phyloP scores from a whole-genome alignment of 345 rosid genomes.

The Erodium maritimum region DNA sequence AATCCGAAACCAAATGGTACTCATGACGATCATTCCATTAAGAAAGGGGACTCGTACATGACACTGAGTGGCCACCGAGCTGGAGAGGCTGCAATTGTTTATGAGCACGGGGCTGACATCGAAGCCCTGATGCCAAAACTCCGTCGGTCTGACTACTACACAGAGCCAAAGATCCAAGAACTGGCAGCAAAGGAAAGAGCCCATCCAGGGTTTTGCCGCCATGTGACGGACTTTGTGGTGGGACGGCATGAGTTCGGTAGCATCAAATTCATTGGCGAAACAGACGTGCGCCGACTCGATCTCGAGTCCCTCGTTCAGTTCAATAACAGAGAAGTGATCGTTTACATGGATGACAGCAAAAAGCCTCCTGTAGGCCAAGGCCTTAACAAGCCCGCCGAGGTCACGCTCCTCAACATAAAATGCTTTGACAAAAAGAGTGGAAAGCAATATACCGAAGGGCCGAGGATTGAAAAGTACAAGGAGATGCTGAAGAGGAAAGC shows the following conservation, averaged over 20 bases:
- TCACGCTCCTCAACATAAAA: constrained; percentile 74
- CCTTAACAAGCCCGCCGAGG: constrained; percentile 71
- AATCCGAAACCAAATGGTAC: constrained; percentile 34
- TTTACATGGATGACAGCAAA: constrained; percentile 26
- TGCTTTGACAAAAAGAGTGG: constrained; percentile 62
- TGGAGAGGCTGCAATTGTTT: constrained; percentile 26
- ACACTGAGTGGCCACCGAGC: constrained; percentile 23
- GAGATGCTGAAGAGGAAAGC: constrained; percentile 69
- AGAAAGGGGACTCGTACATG: constrained; percentile 31
- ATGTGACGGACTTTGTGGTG: constrained; percentile 24
- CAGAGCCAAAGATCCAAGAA: constrained; percentile 29
- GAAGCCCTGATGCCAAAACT: constrained; percentile 37
- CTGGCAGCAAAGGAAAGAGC: constrained; percentile 34
- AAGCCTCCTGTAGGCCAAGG: constrained; percentile 83
- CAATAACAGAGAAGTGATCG: constrained; percentile 29
- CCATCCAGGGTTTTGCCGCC: constrained; percentile 25
- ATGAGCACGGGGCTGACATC: constrained; percentile 33
- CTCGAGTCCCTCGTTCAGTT: constrained; percentile 28
- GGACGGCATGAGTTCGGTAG: constrained; percentile 35
- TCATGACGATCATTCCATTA: constrained; percentile 25
- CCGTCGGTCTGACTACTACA: constrained; percentile 24
- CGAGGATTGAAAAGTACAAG: constrained; percentile 47
- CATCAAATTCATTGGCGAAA: constrained; percentile 28
- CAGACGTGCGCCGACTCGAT: constrained; percentile 28
- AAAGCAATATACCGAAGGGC: constrained; percentile 48